A percentile compares a stretch with the other conserved stretches of the same genome.
Evolutionary conservation across 139 green algal species (phyloP).

Genomic region (Chlorella sp.): DNA sequence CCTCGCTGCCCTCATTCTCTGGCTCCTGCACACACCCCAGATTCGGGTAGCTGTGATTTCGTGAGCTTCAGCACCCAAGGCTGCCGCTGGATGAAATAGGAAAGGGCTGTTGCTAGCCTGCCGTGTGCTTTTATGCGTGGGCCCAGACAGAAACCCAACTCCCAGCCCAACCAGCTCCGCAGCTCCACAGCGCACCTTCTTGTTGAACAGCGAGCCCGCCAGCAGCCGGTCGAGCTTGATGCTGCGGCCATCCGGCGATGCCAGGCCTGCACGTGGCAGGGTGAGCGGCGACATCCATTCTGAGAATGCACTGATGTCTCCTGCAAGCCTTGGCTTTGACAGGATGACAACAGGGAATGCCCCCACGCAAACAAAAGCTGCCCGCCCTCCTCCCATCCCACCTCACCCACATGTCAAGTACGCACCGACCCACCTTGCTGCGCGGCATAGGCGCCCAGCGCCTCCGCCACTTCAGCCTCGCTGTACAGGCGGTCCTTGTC

Average conservation of each 20-base stretch:
- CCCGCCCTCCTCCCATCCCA: neutral
- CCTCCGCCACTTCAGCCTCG: conserved; percentile 21
- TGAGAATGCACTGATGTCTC: too few relatives aligned
- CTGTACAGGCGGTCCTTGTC: conserved; percentile 48
- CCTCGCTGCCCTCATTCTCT: neutral
- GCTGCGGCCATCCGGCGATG: neutral
- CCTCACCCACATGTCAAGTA: too few relatives aligned
- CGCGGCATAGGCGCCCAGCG: conserved; percentile 17
- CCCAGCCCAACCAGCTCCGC: too few relatives aligned
- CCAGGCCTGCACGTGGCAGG: conserved; percentile 18
- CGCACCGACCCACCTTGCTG: conserved; percentile 9
- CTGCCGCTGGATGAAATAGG: too few relatives aligned
- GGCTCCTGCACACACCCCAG: conserved; percentile 21
- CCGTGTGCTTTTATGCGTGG: too few relatives aligned
- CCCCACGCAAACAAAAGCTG: neutral
- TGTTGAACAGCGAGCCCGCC: conserved; percentile 29
- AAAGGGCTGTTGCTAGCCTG: too few relatives aligned
- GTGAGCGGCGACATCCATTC: too few relatives aligned
- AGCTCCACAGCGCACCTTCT: conserved; percentile 42
- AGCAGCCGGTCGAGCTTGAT: conserved; percentile 38
- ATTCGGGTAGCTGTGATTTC: too few relatives aligned
- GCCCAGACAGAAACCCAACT: too few relatives aligned
- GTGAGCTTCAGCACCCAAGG: too few relatives aligned
- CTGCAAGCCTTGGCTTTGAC: too few relatives aligned
- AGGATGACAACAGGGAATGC: too few relatives aligned